phyloP scores from a whole-genome alignment of 2,329 filamentous ascomycete genomes.

The Rhinocladiella similis region DNA sequence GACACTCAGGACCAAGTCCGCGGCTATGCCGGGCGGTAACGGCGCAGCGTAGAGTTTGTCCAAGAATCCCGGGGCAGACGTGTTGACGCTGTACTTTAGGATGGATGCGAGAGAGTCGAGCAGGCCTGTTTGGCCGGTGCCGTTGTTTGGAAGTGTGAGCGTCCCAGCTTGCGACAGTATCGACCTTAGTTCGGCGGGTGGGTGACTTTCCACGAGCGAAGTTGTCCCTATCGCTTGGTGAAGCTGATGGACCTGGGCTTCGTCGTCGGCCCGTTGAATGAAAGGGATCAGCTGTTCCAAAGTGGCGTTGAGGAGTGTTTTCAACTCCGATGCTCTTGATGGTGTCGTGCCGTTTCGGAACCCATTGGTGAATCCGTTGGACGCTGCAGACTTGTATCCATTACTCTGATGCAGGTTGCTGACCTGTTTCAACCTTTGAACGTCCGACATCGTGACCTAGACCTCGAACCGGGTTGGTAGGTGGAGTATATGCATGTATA shows the following conservation, averaged over 20 bases:
- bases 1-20: conserved; percentile 79
- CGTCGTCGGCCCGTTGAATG: conserved; percentile 44
- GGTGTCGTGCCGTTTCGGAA: background rate
- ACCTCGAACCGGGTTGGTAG: no score
- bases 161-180: conserved; percentile 42
- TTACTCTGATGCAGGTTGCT: background rate
- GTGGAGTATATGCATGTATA: no score
- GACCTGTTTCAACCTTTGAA: background rate
- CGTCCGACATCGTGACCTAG: background rate
- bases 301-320: conserved; percentile 34
- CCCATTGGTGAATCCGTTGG: background rate
- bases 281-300: conserved; percentile 47
- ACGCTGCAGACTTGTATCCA: background rate
- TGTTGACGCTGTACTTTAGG: conserved; percentile 87
- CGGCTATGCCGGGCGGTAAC: conserved; percentile 80
- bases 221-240: conserved; percentile 52
- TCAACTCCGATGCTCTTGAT: conserved; percentile 19
- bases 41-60: conserved; percentile 94
- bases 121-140: conserved; percentile 70
- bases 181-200: conserved; percentile 59
- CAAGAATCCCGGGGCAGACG: conserved; percentile 96
- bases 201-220: conserved; percentile 63
- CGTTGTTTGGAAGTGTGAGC: conserved; percentile 54
- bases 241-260: conserved; percentile 26
- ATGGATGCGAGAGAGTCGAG: conserved; percentile 69